Percentiles rank a stretch among this genome's conserved stretches.
Conservation (phyloP, 345 rosid species). For the Hibiscus mutabilis region DNA sequence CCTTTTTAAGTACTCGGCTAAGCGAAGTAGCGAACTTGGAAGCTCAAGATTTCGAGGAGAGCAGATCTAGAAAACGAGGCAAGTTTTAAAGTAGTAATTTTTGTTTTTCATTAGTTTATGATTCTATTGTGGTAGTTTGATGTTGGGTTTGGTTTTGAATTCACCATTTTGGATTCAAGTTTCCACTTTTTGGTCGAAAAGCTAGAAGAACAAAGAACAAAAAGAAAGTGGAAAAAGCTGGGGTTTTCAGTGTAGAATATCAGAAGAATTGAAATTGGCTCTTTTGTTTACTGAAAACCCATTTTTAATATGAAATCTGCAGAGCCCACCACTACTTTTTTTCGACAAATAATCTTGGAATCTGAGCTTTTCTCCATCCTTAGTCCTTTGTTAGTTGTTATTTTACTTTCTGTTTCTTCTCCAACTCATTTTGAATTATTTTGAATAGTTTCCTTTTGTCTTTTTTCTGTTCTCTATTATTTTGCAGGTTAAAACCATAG, state of each 20-base stretch:
- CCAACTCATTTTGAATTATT: conserved; percentile 15
- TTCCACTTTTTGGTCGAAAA: neutral
- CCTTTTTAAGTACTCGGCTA: neutral
- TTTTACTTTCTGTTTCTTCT: conserved; percentile 36
- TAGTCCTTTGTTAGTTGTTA: conserved; percentile 8
- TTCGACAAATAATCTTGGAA: conserved; percentile 49
- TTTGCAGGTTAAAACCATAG: neutral
- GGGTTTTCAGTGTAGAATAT: neutral
- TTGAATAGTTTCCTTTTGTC: conserved; percentile 10
- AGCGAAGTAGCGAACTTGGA: neutral
- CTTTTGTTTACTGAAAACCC: conserved; percentile 6
- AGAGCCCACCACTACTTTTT: conserved; percentile 35
- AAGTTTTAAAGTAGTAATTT: neutral
- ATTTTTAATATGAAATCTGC: conserved; percentile 27
- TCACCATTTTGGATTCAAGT: neutral
- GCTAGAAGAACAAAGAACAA: neutral
- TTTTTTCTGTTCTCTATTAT: conserved; percentile 15
- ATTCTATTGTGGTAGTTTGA: neutral
- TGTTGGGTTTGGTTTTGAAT: neutral
- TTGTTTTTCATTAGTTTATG: neutral
- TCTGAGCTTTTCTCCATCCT: conserved; percentile 20
- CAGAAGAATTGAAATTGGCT: conserved; percentile 2
- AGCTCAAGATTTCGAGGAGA: neutral
- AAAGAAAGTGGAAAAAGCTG: conserved; percentile 5
- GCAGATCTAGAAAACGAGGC: neutral